phyloP scores from a whole-genome alignment of 1,284 basidiomycete genomes.

The Ganoderma boninense region DNA sequence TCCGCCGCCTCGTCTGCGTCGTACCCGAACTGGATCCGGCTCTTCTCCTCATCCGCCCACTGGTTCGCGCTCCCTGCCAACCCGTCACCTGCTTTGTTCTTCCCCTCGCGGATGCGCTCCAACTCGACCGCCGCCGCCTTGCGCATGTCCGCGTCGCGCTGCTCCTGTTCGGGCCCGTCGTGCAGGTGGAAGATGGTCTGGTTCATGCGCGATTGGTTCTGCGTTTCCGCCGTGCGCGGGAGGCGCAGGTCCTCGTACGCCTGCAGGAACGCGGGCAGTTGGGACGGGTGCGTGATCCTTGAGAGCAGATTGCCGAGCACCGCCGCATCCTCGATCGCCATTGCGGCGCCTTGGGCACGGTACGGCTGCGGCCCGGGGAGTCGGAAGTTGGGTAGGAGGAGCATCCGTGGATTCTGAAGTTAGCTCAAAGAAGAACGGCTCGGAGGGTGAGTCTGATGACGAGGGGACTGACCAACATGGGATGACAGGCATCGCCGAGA shows the following conservation, averaged over 20 bases:
- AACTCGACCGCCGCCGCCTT: slow-evolving; percentile 53
- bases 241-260: slow-evolving; percentile 62
- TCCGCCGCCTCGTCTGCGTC: slow-evolving; percentile 60
- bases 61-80: slow-evolving; percentile 53
- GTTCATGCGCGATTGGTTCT: slow-evolving; percentile 57
- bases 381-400: too few species aligned
- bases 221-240: slow-evolving; percentile 55
- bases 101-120: slow-evolving; percentile 22
- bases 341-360: slow-evolving; percentile 72
- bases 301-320: slow-evolving; percentile 68
- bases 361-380: background rate
- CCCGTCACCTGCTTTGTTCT: slow-evolving; percentile 17
- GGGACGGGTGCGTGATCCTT: slow-evolving; percentile 48
- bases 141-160: slow-evolving; percentile 59
- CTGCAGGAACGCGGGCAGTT: slow-evolving; percentile 55
- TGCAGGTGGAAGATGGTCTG: slow-evolving; percentile 61
- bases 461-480: slow-evolving; percentile 60
- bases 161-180: slow-evolving; percentile 61
- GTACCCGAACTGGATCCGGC: slow-evolving; percentile 53
- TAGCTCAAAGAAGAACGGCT: background rate
- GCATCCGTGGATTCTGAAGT: too few species aligned
- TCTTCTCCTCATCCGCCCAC: slow-evolving; percentile 61
- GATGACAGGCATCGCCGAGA: slow-evolving; percentile 59
- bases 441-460: background rate
- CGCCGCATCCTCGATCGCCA: slow-evolving; percentile 74